Evolutionary conservation across 2,329 filamentous ascomycete species (phyloP).

Genomic region (Alternaria sp.): DNA sequence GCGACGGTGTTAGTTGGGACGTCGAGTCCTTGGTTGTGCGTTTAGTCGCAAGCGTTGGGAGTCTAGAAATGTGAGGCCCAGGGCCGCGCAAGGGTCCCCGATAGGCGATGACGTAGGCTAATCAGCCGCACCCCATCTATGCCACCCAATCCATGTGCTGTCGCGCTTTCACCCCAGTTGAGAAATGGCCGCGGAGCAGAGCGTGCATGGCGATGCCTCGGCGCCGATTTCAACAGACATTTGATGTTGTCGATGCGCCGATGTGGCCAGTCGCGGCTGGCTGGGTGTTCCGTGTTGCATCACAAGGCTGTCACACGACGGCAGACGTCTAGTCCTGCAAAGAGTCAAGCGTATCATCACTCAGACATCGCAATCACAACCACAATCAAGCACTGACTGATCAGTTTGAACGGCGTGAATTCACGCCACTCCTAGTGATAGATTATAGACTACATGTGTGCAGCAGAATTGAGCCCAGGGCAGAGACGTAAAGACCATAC

Average conservation of each 20-base stretch:
- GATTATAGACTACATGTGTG: conserved; percentile 15
- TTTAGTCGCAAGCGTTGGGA: conserved; percentile 2
- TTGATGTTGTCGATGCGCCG: background rate
- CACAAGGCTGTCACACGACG: background rate
- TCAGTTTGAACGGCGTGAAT: conserved; percentile 41
- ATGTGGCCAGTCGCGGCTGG: background rate
- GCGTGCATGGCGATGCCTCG: background rate
- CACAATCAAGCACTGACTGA: background rate
- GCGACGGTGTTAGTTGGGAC: background rate
- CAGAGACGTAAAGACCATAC: conserved; percentile 14
- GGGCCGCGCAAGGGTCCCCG: background rate
- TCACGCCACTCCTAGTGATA: conserved; percentile 34
- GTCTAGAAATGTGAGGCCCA: conserved; percentile 15
- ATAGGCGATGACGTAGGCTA: conserved; percentile 25
- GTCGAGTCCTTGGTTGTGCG: background rate
- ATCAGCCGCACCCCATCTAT: conserved; percentile 7
- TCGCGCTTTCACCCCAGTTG: conserved; percentile 1
- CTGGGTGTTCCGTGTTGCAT: background rate
- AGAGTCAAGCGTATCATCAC: background rate
- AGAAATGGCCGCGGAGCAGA: background rate
- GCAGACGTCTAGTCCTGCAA: background rate
- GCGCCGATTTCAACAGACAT: background rate
- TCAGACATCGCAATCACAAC: background rate
- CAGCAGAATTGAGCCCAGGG: conserved; percentile 18
- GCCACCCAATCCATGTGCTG: conserved; percentile 1